These are phyloP conservation scores for Leccinum olivaceopallidum DNA, from an alignment of 768 basidiomycete genomes.

Conservation along the genomic window DNA sequence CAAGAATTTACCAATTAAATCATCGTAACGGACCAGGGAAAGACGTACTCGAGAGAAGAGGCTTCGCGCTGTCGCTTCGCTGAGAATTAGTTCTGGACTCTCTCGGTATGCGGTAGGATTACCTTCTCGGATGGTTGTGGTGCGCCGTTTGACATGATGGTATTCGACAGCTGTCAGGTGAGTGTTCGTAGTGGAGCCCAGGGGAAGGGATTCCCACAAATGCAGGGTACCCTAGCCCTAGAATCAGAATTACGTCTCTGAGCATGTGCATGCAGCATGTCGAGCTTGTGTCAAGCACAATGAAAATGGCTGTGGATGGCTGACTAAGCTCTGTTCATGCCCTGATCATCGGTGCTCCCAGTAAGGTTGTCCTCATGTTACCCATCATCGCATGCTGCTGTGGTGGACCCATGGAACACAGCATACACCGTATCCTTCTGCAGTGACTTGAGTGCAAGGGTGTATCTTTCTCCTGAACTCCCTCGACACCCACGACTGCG, in stretches of 20 bases:
- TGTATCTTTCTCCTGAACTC: not conserved
- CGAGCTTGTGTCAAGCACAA: not conserved
- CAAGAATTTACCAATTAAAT: slow-evolving; percentile 1
- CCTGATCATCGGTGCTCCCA: not conserved
- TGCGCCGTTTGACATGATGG: not conserved
- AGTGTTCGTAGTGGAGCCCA: not conserved
- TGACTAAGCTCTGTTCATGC: not conserved
- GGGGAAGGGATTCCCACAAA: not conserved
- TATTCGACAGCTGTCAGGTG: not conserved
- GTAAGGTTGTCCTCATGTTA: not conserved
- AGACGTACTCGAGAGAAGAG: not conserved
- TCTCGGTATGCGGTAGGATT: not conserved
- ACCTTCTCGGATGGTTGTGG: not conserved
- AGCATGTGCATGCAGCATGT: not conserved
- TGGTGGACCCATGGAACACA: not conserved
- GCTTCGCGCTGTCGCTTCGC: not conserved
- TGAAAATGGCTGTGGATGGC: too few species aligned
- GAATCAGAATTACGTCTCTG: not conserved
- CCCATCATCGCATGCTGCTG: not conserved
- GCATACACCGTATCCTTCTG: not conserved
- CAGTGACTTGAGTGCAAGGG: not conserved
- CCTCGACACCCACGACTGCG: not conserved
- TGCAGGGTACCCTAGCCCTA: not conserved
- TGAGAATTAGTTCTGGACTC: not conserved
- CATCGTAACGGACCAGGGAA: not conserved